Evolutionary conservation across 371 early-diverging fungal species (phyloP).

Genomic region (Haplosporangium sp.): DNA sequence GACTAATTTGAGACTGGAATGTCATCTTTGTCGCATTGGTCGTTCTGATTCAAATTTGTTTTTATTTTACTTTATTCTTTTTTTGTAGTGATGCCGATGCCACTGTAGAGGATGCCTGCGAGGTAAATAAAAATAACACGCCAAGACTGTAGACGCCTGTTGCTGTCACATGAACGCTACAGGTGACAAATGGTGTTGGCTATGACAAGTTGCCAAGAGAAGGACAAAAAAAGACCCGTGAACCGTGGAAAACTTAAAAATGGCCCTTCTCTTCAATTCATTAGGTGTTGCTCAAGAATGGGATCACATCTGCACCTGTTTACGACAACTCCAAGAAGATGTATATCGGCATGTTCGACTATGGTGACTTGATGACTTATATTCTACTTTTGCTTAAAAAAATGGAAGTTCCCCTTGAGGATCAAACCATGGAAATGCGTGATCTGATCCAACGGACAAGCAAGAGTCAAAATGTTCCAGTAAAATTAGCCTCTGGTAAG

Average conservation of each 20-base stretch:
- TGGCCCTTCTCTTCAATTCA: neutral
- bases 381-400: constrained; percentile 63
- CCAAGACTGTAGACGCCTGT: too few relatives aligned
- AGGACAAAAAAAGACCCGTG: neutral
- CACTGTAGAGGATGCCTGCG: constrained; percentile 57
- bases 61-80: too few relatives aligned
- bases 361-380: constrained; percentile 80
- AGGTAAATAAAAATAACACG: constrained; percentile 21
- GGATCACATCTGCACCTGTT: constrained; percentile 73
- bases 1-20: neutral
- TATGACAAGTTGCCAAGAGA: neutral
- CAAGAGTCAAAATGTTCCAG: constrained; percentile 69
- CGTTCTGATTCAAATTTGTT: neutral
- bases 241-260: too few relatives aligned
- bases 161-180: too few relatives aligned
- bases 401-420: constrained; percentile 48
- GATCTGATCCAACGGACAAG: constrained; percentile 70
- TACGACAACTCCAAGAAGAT: constrained; percentile 63
- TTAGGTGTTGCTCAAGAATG: constrained; percentile 36
- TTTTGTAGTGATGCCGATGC: constrained; percentile 46
- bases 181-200: too few relatives aligned
- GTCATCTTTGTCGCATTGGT: neutral
- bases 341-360: constrained; percentile 90
- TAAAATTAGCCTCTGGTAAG: constrained; percentile 67
- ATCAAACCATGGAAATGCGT: constrained; percentile 64